A percentile compares a stretch with the other conserved stretches of the same genome.
These are phyloP conservation scores for Rutstroemia sp. DNA, from an alignment of 2,329 filamentous ascomycete species.

Conservation along the genomic window DNA sequence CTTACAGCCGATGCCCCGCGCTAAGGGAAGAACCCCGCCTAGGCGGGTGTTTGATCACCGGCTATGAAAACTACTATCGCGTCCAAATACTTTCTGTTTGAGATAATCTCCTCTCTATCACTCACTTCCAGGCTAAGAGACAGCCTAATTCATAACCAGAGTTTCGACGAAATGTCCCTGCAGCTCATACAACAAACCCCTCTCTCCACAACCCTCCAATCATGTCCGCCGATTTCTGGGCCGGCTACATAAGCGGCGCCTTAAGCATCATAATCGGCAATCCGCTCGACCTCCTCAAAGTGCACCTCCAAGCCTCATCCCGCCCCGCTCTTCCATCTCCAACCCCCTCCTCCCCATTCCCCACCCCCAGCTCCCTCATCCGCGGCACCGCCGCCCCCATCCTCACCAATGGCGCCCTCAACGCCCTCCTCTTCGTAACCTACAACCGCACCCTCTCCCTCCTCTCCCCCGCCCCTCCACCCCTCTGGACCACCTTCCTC, in stretches of 20 bases:
- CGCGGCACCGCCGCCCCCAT: constrained; percentile 77
- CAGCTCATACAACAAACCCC: neutral
- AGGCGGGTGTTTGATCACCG: neutral
- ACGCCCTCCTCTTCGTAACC: constrained; percentile 80
- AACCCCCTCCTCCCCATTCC: constrained; percentile 25
- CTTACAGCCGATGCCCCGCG: constrained; percentile 9
- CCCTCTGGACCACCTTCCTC: constrained; percentile 63
- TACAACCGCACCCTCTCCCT: constrained; percentile 77
- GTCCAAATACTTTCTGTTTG: too few species aligned
- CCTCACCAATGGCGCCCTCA: constrained; percentile 82
- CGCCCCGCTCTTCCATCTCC: constrained; percentile 2
- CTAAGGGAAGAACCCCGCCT: neutral
- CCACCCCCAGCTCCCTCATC: constrained; percentile 36
- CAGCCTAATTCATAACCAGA: too few species aligned
- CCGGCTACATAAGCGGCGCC: constrained; percentile 82
- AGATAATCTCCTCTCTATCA: too few species aligned
- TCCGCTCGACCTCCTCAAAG: constrained; percentile 73
- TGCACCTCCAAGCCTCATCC: constrained; percentile 62
- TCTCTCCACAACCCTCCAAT: neutral
- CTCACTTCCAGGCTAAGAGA: too few species aligned
- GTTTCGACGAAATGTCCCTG: too few species aligned
- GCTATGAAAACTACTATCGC: too few species aligned
- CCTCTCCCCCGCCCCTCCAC: constrained; percentile 35
- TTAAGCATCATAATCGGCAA: constrained; percentile 85
- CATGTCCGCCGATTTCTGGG: constrained; percentile 73